Percentiles rank a stretch among this genome's conserved stretches.
These are phyloP conservation scores for Dinochytrium kinnereticum DNA, from an alignment of 371 early-diverging fungal species.

Conservation along the genomic window DNA sequence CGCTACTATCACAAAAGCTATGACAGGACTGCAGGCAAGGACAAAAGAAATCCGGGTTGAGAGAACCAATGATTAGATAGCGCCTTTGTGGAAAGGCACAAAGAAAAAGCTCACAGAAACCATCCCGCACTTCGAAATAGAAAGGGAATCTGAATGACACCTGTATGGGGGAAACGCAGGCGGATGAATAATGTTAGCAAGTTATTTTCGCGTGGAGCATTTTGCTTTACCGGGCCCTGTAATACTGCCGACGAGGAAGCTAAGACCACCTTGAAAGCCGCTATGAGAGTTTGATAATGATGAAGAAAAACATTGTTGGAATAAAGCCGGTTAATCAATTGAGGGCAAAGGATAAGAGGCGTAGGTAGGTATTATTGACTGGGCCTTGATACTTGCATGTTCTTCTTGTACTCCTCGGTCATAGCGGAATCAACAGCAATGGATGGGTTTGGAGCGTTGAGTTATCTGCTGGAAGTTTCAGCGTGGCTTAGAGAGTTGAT, in stretches of 20 bases:
- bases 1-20: conserved; percentile 44
- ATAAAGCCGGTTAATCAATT: not conserved
- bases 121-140: conserved; percentile 52
- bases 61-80: conserved; percentile 1
- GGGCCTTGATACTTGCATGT: conserved; percentile 30
- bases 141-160: conserved; percentile 40
- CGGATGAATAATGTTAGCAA: not conserved
- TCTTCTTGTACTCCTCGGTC: conserved; percentile 41
- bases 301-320: too few relatives aligned
- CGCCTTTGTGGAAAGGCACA: not conserved
- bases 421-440: not conserved
- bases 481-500: too few relatives aligned
- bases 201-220: conserved; percentile 14
- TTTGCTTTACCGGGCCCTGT: conserved; percentile 46
- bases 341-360: not conserved
- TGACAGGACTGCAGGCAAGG: conserved; percentile 41
- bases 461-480: too few relatives aligned
- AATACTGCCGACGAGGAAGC: conserved; percentile 46
- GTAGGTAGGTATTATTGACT: not conserved
- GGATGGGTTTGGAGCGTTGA: not conserved
- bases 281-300: conserved; percentile 32
- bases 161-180: conserved; percentile 13
- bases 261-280: conserved; percentile 48
- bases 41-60: too few relatives aligned
- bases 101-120: conserved; percentile 44